Evolutionary conservation across 2,329 filamentous ascomycete species (phyloP).

Genomic region (Nemania bipapillata): DNA sequence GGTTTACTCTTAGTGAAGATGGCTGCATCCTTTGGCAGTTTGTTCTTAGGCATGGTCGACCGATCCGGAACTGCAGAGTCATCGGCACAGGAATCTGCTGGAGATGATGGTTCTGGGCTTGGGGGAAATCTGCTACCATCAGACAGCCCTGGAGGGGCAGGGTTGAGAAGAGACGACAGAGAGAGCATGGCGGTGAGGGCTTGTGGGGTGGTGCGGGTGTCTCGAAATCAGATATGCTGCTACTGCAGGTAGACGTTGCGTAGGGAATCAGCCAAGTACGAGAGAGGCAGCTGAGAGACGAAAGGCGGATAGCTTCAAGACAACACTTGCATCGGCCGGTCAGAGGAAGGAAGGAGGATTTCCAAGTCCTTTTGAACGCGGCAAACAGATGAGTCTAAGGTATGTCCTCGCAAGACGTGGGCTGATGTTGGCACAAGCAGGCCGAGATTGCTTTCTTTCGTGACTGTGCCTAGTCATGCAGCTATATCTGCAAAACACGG

Average conservation of each 20-base stretch:
- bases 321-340: conserved; percentile 50
- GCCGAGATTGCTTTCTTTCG: conserved; percentile 54
- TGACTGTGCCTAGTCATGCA: conserved; percentile 56
- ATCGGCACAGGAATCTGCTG: conserved; percentile 51
- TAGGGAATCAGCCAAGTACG: conserved; percentile 38
- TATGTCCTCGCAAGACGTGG: conserved; percentile 50
- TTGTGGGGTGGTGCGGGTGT: conserved; percentile 48
- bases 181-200: conserved; percentile 67
- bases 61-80: conserved; percentile 49
- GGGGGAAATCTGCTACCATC: conserved; percentile 55
- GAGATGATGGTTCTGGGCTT: conserved; percentile 55
- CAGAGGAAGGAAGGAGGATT: conserved; percentile 48
- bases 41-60: conserved; percentile 59
- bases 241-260: conserved; percentile 48
- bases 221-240: conserved; percentile 55
- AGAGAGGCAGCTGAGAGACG: conserved; percentile 45
- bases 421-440: conserved; percentile 54
- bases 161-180: conserved; percentile 74
- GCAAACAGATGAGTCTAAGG: conserved; percentile 55
- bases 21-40: conserved; percentile 72
- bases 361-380: conserved; percentile 52
- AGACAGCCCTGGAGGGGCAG: conserved; percentile 60
- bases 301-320: conserved; percentile 51
- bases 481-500: conserved; percentile 52
- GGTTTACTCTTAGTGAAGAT: conserved; percentile 70